These are phyloP conservation scores for Durotheca rogersii DNA, from an alignment of 495 filamentous ascomycete genomes.

Conservation along the genomic window DNA sequence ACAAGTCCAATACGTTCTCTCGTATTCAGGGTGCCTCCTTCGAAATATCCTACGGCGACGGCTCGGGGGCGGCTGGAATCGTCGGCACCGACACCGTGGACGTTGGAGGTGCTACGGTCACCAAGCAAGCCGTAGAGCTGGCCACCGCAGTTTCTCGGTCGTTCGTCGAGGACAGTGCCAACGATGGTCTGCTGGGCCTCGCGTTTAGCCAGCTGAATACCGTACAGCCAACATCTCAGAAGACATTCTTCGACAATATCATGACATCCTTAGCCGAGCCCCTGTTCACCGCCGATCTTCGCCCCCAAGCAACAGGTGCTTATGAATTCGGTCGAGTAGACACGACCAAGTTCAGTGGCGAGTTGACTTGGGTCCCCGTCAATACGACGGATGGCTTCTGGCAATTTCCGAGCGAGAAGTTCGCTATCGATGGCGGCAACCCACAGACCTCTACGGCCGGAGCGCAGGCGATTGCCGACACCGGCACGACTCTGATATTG, in stretches of 20 bases:
- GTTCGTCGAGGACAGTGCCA: slow-evolving; percentile 61
- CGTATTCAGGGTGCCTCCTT: slow-evolving; percentile 51
- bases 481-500: slow-evolving; percentile 71
- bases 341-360: slow-evolving; percentile 61
- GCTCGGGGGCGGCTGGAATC: slow-evolving; percentile 61
- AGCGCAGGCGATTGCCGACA: slow-evolving; percentile 68
- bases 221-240: slow-evolving; percentile 63
- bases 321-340: slow-evolving; percentile 82
- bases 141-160: slow-evolving; percentile 62
- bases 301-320: slow-evolving; percentile 58
- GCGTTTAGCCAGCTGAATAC: slow-evolving; percentile 76
- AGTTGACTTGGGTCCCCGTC: slow-evolving; percentile 63
- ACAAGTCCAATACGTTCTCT: slow-evolving; percentile 56
- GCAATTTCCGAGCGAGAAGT: slow-evolving; percentile 64
- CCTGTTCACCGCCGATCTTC: slow-evolving; percentile 71
- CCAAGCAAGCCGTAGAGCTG: slow-evolving; percentile 68
- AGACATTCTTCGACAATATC: slow-evolving; percentile 83
- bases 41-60: slow-evolving; percentile 74
- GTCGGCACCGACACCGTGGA: slow-evolving; percentile 74
- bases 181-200: slow-evolving; percentile 76
- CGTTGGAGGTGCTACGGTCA: slow-evolving; percentile 69
- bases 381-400: slow-evolving; percentile 70
- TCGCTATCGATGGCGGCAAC: slow-evolving; percentile 52
- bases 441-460: slow-evolving; percentile 38
- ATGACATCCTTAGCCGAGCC: slow-evolving; percentile 62